Base-by-base conservation (phyloP, 2,329 filamentous ascomycete species). In the Aspergillus novofumigatus region DNA sequence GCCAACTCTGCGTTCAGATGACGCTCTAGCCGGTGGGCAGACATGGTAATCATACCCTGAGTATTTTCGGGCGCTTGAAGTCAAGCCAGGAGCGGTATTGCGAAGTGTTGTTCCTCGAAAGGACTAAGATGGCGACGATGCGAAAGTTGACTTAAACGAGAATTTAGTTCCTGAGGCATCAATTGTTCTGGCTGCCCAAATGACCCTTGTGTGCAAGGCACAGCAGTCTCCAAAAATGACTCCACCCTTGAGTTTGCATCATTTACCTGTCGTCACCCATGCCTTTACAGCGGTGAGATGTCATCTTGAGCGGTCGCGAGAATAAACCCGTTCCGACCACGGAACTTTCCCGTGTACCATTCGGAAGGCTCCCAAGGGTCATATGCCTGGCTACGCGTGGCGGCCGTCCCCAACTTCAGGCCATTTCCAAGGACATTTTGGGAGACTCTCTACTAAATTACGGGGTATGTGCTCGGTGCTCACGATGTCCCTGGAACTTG, bases 281-380 rank as follows among this genome's bases (percentile, higher is more conserved):
- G 14, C 14, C 20, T 23, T 23, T 47, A 14, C 44, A 47, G 44
- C 23, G 10, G 20, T 23, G 44, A 47, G 21, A 23, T 47, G 21
- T 23, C 11, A 44, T 11, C 2, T 44, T 9, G 41, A 3, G n/a
- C 17, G 3, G 44, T 14, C 2, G 44, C 23, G 44, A 14, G 26
- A 47, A 23, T 26, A 38, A 25, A 53, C 58, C 38, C 26, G 42
- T 28, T 51, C 52, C 52, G 29, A 32, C 45, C 51, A 44, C 56
- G 55, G 61, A 55, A 53, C 54, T 38, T 52, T 47, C 52, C 54
- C 55, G 23, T 56, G 58, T 63, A 59, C 62, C 62, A 59, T 49
- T 51, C 62, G 62, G 62, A 55, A 62, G 54, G 25, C 51, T 60
- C 45, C 62, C 62, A 63, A 58, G 61, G 62, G 60, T 64, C 53